Evolutionary conservation across 2,329 filamentous ascomycete genomes (phyloP), one percentile per base, ranked within the genome.

Genomic region (Fusarium sp.): DNA sequence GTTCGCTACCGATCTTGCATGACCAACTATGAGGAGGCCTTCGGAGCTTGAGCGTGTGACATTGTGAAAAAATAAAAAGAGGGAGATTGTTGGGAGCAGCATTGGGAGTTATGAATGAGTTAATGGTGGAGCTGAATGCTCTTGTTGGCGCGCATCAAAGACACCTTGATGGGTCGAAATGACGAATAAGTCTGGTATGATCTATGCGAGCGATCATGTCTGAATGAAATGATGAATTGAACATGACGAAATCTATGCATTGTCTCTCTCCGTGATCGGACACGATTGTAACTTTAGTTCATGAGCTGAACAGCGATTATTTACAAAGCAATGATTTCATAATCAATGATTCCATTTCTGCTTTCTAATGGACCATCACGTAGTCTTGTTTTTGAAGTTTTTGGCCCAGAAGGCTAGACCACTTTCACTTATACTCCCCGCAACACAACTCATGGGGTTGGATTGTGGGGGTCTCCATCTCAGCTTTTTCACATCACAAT

Each of bases 1-100:
- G 90, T 95, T 61, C 87, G 87, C 71, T 96, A 95, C 81, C 88
- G 94, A 73, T 93, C 93, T 80, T 93, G 92, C 71, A 86, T 95
- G 83, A 91, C 90, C 54, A 87, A 89, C 74, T 94, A 90, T 77
- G 91, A 92, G 75, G 89, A 92, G 80, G 89, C 83, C 7, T 94
- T 94, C 79, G 90, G 89, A 39, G 80, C 83, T 31, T 88, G 75
- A 72, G 56, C 7, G 24, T 12, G 39, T 38, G n/a, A 11, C 2
- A 30, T 38, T 51, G 28, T 44, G 24, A 28, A 31, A 54, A 54
- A 33, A n/a, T 22, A 48, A 56, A 69, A 65, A 56, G 35, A 50
- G n/a, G 8, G 42, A 50, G 55, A 68, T 70, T 56, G 45, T 35
- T 28, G 41, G 36, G 64, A 61, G 50, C 47, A 51, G 61, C 44